Conservation (phyloP, 371 early-diverging fungal species). For the Zopfochytrium polystomum region DNA sequence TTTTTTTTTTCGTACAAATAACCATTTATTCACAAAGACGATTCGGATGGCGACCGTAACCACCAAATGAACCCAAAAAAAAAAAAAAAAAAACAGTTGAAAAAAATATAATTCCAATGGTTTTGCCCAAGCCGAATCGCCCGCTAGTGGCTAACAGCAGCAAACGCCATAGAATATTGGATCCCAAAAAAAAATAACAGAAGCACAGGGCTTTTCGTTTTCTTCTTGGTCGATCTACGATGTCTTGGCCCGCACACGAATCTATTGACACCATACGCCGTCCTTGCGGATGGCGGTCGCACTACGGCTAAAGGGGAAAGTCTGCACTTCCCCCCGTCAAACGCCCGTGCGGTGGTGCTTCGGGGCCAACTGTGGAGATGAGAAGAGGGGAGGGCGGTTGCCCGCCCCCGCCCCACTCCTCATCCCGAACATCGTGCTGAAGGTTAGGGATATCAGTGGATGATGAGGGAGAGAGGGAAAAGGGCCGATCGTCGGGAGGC, state of each 20-base stretch:
- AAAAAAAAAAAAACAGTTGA: neutral
- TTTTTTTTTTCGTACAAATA: too few relatives aligned
- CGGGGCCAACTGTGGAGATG: neutral
- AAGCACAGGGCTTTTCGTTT: too few relatives aligned
- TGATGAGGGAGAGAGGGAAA: too few relatives aligned
- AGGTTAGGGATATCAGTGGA: too few relatives aligned
- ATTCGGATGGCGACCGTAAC: too few relatives aligned
- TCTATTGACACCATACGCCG: neutral
- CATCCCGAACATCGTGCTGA: too few relatives aligned
- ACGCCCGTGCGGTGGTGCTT: conserved; percentile 4
- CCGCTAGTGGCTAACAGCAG: conserved; percentile 9
- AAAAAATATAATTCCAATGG: conserved; percentile 17
- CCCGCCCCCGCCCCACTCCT: too few relatives aligned
- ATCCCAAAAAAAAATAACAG: too few relatives aligned
- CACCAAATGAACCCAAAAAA: neutral
- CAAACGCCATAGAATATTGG: conserved; percentile 29
- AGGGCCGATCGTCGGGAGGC: too few relatives aligned
- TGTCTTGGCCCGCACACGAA: conserved; percentile 20
- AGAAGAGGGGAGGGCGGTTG: neutral
- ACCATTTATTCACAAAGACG: too few relatives aligned
- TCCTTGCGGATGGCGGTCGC: conserved; percentile 2
- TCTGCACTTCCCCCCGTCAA: neutral
- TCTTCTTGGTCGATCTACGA: conserved; percentile 12
- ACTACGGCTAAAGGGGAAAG: conserved; percentile 4
- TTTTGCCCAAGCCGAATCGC: conserved; percentile 19